A percentile compares a stretch with the other conserved stretches of the same genome.
phyloP scores from a whole-genome alignment of 352 stramenopile genomes.

The Phytopythium chamaehyphon region DNA sequence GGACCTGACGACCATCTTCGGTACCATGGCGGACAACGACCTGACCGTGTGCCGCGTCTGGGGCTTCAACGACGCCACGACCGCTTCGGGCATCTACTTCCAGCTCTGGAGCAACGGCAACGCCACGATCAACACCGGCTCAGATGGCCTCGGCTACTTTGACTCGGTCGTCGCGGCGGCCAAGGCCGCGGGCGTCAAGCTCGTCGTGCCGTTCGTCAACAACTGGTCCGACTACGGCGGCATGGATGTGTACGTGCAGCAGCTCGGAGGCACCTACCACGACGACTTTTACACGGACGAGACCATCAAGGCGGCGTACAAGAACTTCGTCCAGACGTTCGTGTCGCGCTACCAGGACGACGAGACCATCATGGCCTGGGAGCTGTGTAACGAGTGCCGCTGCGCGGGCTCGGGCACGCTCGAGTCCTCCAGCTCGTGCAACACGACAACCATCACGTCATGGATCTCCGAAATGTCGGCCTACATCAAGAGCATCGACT shows the following conservation, averaged over 20 bases:
- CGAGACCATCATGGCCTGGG: constrained; percentile 24
- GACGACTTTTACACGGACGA: constrained; percentile 30
- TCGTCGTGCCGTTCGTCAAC: constrained; percentile 32
- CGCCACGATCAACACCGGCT: constrained; percentile 19
- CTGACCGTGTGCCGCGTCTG: constrained; percentile 23
- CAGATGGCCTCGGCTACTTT: constrained; percentile 29
- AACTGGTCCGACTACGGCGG: constrained; percentile 32
- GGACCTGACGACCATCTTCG: constrained; percentile 27
- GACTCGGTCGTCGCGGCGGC: constrained; percentile 22
- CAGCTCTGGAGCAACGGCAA: constrained; percentile 26
- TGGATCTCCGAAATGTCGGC: constrained; percentile 33
- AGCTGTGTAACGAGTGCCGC: constrained; percentile 23
- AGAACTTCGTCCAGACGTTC: constrained; percentile 24
- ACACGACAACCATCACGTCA: constrained; percentile 14
- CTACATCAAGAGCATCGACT: constrained; percentile 31
- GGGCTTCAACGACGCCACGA: constrained; percentile 20
- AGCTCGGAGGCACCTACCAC: constrained; percentile 24
- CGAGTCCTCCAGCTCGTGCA: constrained; percentile 19
- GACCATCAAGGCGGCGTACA: constrained; percentile 26
- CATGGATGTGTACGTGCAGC: constrained; percentile 26
- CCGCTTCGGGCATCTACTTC: constrained; percentile 20
- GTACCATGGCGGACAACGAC: constrained; percentile 21
- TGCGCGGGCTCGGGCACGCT: constrained; percentile 22
- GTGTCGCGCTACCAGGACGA: constrained; percentile 15
- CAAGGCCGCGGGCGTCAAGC: constrained; percentile 26